Evolutionary conservation across 140 eudicot species (phyloP), one percentile per base, ranked within the genome.

Genomic region (Senecio squalidus): DNA sequence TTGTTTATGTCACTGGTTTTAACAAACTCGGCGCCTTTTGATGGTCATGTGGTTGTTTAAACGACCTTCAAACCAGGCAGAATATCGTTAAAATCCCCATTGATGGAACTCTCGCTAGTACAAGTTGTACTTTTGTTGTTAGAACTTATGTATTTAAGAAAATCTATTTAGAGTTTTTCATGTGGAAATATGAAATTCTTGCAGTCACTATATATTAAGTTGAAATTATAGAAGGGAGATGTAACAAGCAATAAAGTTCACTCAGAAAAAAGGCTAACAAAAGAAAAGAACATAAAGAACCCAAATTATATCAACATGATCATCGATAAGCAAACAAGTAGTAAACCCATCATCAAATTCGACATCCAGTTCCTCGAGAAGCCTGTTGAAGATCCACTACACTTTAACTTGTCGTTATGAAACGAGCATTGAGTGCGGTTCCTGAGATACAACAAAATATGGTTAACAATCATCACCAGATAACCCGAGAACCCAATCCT

Each of bases 361-460:
- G 39, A 62, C 66, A 69, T 26, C 71, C 60, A 17, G 36, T 28
- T 29, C 63, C 28, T 46, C 52, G 43, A 31, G 51, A 66, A 61
- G 3, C 58, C 59, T 13, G 2, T 53, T 8, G 67, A n/a, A 9
- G 96, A 76, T 81, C 79, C 80, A 16, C 76, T 76, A 48, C 97
- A 85, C 30, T 22, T 16, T 52, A 89, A 77, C 41, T 65, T 89
- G 71, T 85, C 47, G 71, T 82, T 18, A 54, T 89, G 94, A 58
- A 82, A 85, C 11, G 94, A 60, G 65, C 97, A 89, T 34, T 80
- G 84, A 0, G 79, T 34, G 27, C 70, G 82, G 26, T 62, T 65
- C 85, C 97, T 85, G 70, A 54, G 67, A 22, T 25, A 22, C 17
- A 53, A 48, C 20, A 1, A 16, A 55, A 46, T 17, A 6, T 21